A percentile compares a stretch with the other conserved stretches of the same genome.
These are phyloP conservation scores for Aspergillus brasiliensis DNA, from an alignment of 2,329 filamentous ascomycete genomes.

Conservation along the genomic window DNA sequence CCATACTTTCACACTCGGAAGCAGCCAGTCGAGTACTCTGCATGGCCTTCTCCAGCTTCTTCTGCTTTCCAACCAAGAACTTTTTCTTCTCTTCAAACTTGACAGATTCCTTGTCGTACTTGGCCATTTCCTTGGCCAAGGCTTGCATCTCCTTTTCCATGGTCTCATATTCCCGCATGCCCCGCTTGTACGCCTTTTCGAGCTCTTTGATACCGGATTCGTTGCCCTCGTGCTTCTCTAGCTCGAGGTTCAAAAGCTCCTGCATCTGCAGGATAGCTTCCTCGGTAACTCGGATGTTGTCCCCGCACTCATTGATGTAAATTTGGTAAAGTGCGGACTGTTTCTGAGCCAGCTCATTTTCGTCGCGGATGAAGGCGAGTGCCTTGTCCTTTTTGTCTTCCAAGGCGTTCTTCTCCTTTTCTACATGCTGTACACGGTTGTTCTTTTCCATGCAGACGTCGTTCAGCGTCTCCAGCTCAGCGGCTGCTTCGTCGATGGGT, in stretches of 20 bases:
- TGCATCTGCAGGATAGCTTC: conserved; percentile 93
- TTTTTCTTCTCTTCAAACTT: conserved; percentile 99
- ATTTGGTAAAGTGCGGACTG: conserved; percentile 92
- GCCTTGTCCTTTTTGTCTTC: conserved; percentile 98
- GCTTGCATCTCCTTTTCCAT: conserved; percentile 80
- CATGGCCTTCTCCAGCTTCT: conserved; percentile 90
- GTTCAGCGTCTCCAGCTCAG: conserved; percentile 88
- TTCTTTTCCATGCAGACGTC: conserved; percentile 96
- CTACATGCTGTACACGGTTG: conserved; percentile 91
- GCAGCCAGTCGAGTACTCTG: conserved; percentile 73
- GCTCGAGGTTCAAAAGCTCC: conserved; percentile 77
- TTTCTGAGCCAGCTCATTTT: conserved; percentile 88
- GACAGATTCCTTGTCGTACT: conserved; percentile 93
- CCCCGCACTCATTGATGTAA: conserved; percentile 81
- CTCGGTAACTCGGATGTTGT: conserved; percentile 84
- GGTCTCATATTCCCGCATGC: conserved; percentile 78
- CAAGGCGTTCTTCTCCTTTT: conserved; percentile 90
- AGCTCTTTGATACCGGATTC: conserved; percentile 88
- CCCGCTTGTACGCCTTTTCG: conserved; percentile 79
- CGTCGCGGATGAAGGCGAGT: conserved; percentile 81
- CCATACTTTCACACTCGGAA: conserved; percentile 73
- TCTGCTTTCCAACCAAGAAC: conserved; percentile 85
- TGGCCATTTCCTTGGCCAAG: conserved; percentile 82
- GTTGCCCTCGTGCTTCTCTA: conserved; percentile 87
- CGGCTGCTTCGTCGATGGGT: conserved; percentile 90